phyloP scores from a whole-genome alignment of 352 stramenopile species.

The Globisporangium barbulae region DNA sequence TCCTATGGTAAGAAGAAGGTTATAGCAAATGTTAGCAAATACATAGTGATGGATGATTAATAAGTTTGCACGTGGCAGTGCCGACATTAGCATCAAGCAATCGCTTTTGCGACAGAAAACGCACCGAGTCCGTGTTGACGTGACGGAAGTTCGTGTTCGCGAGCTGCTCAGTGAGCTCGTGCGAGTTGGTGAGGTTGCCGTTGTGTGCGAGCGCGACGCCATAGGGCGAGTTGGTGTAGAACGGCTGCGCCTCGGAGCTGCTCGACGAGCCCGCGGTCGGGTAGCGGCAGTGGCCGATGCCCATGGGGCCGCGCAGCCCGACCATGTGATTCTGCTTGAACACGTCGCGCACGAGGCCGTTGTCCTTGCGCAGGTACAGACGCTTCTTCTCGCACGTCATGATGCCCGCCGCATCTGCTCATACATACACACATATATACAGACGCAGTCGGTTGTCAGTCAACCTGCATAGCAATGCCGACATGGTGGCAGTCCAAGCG shows the following conservation, averaged over 20 bases:
- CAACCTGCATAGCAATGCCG: background rate
- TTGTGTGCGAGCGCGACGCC: conserved; percentile 97
- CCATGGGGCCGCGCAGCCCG: conserved; percentile 93
- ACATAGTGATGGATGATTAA: background rate
- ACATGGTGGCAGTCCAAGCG: background rate
- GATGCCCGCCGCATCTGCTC: conserved; percentile 91
- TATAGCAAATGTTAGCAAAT: background rate
- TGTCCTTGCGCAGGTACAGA: conserved; percentile 97
- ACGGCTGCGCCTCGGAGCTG: conserved; percentile 93
- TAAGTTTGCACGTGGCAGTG: too few relatives aligned
- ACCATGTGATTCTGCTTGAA: conserved; percentile 99
- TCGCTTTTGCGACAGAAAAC: background rate
- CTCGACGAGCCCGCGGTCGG: conserved; percentile 93
- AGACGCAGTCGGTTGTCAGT: background rate
- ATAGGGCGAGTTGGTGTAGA: conserved; percentile 99
- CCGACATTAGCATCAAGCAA: background rate
- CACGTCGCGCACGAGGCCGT: conserved; percentile 97
- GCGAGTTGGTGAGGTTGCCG: conserved; percentile 98
- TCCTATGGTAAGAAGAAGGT: conserved; percentile 47
- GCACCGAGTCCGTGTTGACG: conserved; percentile 96
- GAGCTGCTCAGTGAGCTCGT: conserved; percentile 92
- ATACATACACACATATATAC: background rate
- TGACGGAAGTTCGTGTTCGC: conserved; percentile 92
- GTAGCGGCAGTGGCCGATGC: conserved; percentile 98
- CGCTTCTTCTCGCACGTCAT: conserved; percentile 93